phyloP scores from a whole-genome alignment of 805 yeast species.

The Kodamaea nitidulidarum region DNA sequence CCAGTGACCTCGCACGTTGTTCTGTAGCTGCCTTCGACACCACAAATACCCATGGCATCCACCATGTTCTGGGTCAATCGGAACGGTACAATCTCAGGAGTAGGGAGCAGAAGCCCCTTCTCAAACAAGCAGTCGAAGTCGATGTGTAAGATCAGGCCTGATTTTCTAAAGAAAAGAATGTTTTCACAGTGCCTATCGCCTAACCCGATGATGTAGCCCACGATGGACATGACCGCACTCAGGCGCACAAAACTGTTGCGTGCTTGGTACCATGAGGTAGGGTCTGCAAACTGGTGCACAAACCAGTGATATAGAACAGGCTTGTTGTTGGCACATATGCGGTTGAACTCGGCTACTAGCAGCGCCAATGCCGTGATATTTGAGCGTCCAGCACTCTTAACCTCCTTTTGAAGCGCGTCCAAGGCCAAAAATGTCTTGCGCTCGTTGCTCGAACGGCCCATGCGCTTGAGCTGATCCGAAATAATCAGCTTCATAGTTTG shows the following conservation, averaged over 20 bases:
- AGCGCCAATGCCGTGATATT: constrained; percentile 14
- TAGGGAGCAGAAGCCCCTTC: constrained; percentile 64
- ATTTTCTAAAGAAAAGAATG: constrained; percentile 63
- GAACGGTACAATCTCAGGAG: constrained; percentile 95
- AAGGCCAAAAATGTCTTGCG: constrained; percentile 23
- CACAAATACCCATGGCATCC: constrained; percentile 85
- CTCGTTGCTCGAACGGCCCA: constrained; percentile 19
- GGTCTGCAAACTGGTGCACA: constrained; percentile 83
- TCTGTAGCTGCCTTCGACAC: constrained; percentile 87
- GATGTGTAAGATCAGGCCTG: constrained; percentile 84
- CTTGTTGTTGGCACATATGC: constrained; percentile 37
- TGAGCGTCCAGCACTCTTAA: constrained; percentile 14
- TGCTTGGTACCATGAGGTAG: constrained; percentile 79
- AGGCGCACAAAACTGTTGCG: constrained; percentile 73
- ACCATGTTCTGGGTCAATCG: constrained; percentile 83
- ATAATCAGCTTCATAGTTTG: constrained; percentile 62
- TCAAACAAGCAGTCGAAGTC: constrained; percentile 97
- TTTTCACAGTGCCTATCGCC: constrained; percentile 98
- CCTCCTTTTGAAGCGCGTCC: constrained; percentile 22
- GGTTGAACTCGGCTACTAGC: constrained; percentile 21
- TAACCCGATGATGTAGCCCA: constrained; percentile 74
- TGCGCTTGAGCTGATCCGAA: constrained; percentile 19
- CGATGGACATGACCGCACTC: constrained; percentile 94
- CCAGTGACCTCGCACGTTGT: constrained; percentile 82
- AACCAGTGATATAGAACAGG: constrained; percentile 88